Conservation (phyloP, 176 grass and related monocot species). For the Carex littledalei region DNA sequence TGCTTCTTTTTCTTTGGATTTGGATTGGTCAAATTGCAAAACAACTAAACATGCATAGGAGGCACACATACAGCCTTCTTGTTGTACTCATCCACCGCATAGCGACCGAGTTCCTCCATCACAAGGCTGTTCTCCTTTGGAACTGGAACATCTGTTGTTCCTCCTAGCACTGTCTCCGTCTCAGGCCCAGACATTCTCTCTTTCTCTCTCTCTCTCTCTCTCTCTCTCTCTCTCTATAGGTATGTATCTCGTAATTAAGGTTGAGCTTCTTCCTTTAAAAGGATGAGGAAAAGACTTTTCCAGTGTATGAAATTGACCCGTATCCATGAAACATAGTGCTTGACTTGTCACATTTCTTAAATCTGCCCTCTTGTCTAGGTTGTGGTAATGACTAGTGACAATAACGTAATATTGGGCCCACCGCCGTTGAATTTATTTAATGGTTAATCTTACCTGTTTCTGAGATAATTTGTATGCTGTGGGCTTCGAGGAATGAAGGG, state of each 20-base stretch:
- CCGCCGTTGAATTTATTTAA: neutral
- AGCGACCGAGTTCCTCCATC: neutral
- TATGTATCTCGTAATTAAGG: neutral
- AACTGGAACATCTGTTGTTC: neutral
- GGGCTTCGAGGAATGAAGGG: neutral
- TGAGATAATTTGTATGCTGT: neutral
- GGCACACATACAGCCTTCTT: neutral
- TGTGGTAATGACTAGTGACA: neutral
- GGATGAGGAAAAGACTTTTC: neutral
- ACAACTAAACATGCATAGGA: neutral
- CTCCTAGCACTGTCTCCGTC: neutral
- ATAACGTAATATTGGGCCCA: neutral
- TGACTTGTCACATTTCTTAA: neutral
- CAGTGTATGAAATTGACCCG: slow-evolving; percentile 5
- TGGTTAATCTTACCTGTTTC: neutral
- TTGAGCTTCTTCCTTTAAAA: neutral
- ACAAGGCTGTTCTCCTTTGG: slow-evolving; percentile 17
- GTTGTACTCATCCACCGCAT: slow-evolving; percentile 2
- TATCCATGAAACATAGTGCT: too few species aligned
- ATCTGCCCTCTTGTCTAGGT: neutral
- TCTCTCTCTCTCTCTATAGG: neutral
- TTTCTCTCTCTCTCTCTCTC: neutral
- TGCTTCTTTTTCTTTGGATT: neutral
- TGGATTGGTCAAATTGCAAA: neutral
- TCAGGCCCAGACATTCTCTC: neutral